Conservation (phyloP, 179 eudicot species). For the Corrigiola litoralis region DNA sequence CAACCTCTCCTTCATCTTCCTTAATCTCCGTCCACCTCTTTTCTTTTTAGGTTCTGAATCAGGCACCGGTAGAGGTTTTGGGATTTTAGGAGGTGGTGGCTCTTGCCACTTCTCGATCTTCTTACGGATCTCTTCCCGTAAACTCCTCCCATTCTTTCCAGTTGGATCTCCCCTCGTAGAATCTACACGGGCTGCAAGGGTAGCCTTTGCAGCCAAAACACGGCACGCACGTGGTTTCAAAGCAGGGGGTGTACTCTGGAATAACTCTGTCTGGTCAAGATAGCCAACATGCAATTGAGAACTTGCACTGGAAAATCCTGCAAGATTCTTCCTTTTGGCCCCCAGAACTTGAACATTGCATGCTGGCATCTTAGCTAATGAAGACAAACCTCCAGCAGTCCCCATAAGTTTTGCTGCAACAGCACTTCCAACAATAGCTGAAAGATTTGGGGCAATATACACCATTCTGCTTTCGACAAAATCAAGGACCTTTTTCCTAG, state of each 20-base stretch:
- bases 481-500: slow-evolving; percentile 91
- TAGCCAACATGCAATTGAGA: slow-evolving; percentile 90
- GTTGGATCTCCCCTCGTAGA: slow-evolving; percentile 75
- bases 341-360: slow-evolving; percentile 96
- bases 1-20: slow-evolving; percentile 96
- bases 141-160: slow-evolving; percentile 66
- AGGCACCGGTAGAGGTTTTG: slow-evolving; percentile 97
- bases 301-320: slow-evolving; percentile 88
- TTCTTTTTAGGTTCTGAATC: slow-evolving; percentile 97
- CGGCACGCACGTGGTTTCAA: slow-evolving; percentile 84
- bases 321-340: slow-evolving; percentile 78
- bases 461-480: slow-evolving; percentile 96
- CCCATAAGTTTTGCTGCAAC: slow-evolving; percentile 98
- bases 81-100: slow-evolving; percentile 97
- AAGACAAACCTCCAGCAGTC: slow-evolving; percentile 83
- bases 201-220: slow-evolving; percentile 79
- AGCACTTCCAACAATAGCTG: slow-evolving; percentile 93
- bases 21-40: slow-evolving; percentile 87
- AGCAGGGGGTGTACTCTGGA: slow-evolving; percentile 85
- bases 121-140: slow-evolving; percentile 74
- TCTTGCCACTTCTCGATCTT: slow-evolving; percentile 99
- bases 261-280: slow-evolving; percentile 80
- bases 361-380: slow-evolving; percentile 95
- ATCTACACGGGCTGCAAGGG: slow-evolving; percentile 89
- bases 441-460: slow-evolving; percentile 92